These are phyloP conservation scores for Pleurotus tuber-regium DNA, from an alignment of 768 basidiomycete genomes.

Conservation along the genomic window DNA sequence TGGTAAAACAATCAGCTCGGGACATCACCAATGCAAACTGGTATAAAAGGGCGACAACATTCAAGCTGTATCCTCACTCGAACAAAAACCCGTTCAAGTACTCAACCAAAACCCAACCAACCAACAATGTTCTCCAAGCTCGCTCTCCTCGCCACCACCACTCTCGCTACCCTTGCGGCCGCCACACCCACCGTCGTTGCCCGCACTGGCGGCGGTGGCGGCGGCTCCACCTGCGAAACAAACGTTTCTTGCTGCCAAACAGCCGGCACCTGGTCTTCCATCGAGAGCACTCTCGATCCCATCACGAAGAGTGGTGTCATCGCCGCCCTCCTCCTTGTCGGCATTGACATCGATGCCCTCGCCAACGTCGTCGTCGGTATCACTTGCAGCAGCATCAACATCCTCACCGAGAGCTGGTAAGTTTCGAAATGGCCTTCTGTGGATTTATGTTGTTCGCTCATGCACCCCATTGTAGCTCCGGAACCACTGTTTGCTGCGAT, in stretches of 20 bases:
- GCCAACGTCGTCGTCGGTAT: not conserved
- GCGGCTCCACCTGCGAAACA: not conserved
- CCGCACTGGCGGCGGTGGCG: not conserved
- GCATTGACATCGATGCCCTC: not conserved
- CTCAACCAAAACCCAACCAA: not conserved
- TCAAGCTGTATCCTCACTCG: not conserved
- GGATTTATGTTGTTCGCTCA: not conserved
- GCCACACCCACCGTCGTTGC: not conserved
- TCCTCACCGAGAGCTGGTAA: no score
- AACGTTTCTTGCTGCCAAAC: not conserved
- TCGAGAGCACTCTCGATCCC: no score
- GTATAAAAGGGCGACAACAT: no score
- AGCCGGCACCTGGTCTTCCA: not conserved
- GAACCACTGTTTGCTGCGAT: not conserved
- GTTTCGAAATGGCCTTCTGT: not conserved
- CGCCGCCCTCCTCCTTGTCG: no score
- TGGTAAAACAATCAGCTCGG: no score
- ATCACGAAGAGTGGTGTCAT: no score
- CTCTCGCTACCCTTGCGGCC: not conserved
- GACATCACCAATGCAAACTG: no score
- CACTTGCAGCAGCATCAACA: not conserved
- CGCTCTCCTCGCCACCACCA: not conserved
- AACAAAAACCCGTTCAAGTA: not conserved
- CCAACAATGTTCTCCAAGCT: not conserved
- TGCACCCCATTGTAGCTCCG: not conserved